Conservation (phyloP, 495 filamentous ascomycete species). For the Collariella sp. region DNA sequence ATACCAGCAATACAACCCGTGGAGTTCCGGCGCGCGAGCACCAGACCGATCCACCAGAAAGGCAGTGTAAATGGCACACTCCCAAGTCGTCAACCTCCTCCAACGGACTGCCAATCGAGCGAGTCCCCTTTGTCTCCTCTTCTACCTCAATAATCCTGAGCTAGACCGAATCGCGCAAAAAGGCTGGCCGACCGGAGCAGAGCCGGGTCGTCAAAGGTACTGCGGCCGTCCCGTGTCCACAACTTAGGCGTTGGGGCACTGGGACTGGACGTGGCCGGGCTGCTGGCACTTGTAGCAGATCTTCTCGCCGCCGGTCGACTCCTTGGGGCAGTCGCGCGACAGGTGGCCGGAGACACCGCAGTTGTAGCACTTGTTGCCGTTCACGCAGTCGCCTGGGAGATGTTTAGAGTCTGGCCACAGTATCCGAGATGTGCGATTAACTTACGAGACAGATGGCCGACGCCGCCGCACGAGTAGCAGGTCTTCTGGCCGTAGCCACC, state of each 20-base stretch:
- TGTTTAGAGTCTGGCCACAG: background rate
- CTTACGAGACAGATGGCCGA: slow-evolving; percentile 86
- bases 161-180: slow-evolving; percentile 15
- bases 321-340: slow-evolving; percentile 89
- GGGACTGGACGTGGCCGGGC: slow-evolving; percentile 88
- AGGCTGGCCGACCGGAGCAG: slow-evolving; percentile 16
- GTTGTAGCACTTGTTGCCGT: slow-evolving; percentile 99
- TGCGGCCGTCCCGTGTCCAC: slow-evolving; percentile 9
- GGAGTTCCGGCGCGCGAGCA: slow-evolving; percentile 20
- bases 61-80: slow-evolving; percentile 22
- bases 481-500: slow-evolving; percentile 58
- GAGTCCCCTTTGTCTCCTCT: slow-evolving; percentile 17
- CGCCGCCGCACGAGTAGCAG: slow-evolving; percentile 76
- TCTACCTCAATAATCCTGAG: slow-evolving; percentile 16
- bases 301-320: slow-evolving; percentile 71
- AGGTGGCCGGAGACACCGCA: slow-evolving; percentile 93
- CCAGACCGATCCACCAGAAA: slow-evolving; percentile 23
- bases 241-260: slow-evolving; percentile 61
- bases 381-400: slow-evolving; percentile 71
- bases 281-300: slow-evolving; percentile 99
- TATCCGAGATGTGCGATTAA: background rate
- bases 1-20: slow-evolving; percentile 26
- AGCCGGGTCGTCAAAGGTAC: slow-evolving; percentile 14
- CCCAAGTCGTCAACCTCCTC: slow-evolving; percentile 21
- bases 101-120: slow-evolving; percentile 12